Percentiles rank a stretch among this genome's conserved stretches.
phyloP scores from a whole-genome alignment of 2,329 filamentous ascomycete species.

The Colletotrichum incanum region DNA sequence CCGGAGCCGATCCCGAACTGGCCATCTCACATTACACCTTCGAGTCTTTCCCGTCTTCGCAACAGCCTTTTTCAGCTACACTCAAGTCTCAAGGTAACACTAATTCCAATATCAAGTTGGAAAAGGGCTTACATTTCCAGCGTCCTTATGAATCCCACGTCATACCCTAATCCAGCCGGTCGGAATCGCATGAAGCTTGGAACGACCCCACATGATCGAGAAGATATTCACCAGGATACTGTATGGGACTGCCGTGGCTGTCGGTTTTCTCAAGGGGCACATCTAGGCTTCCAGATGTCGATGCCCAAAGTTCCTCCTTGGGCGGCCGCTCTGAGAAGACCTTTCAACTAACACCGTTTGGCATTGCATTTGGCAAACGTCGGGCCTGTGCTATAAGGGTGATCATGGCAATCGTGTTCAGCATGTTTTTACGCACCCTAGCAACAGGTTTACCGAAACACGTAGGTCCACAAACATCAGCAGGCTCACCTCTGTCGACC shows the following conservation, averaged over 20 bases:
- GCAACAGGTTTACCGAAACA: too few relatives aligned
- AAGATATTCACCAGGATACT: neutral
- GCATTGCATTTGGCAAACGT: too few relatives aligned
- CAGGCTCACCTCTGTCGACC: neutral
- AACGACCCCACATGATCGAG: neutral
- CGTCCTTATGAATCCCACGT: conserved; percentile 23
- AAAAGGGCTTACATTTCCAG: conserved; percentile 3
- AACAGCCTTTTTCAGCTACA: too few relatives aligned
- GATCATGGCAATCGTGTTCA: neutral
- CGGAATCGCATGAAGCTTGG: neutral
- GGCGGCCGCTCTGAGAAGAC: too few relatives aligned
- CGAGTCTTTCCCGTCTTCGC: neutral
- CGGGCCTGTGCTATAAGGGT: neutral
- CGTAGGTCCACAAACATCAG: neutral
- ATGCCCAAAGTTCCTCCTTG: too few relatives aligned
- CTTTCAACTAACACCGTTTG: too few relatives aligned
- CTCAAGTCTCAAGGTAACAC: neutral
- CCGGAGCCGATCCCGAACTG: neutral
- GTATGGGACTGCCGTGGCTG: too few relatives aligned
- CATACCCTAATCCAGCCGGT: neutral
- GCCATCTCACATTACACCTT: neutral
- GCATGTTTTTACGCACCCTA: neutral
- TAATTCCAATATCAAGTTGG: neutral
- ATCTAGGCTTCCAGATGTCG: too few relatives aligned
- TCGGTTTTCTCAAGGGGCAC: too few relatives aligned